Evolutionary conservation across 2,329 filamentous ascomycete genomes (phyloP), one percentile per base, ranked within the genome.

Genomic region (Fusarium palustre): DNA sequence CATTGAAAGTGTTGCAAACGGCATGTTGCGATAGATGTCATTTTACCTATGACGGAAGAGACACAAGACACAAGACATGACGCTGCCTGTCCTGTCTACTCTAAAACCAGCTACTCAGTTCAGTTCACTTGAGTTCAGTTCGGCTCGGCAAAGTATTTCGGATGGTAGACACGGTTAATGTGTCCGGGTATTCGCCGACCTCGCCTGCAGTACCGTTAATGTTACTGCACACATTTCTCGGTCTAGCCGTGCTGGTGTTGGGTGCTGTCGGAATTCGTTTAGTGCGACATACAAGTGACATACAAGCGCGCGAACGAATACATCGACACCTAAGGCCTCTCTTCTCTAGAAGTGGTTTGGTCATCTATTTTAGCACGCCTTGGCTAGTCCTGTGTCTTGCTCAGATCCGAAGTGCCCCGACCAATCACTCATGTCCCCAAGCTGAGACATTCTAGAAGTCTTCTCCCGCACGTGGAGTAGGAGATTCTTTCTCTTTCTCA

Each of bases 381-480:
- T 41, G 39, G 33, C 39, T 66, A 41, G 59, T 60, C 59, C 43
- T 69, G 61, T 67, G 41, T 46, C 59, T 24, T 16, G 15, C 22
- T 39, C 10, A 24, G 20, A 49, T 50, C 61, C 20, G 61, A 50
- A 10, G 34, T 50, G 16, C 52, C 52, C 33, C 39, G 45, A 20
- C 66, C 66, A 69, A 69, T 69, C 48, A 57, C 52, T 28, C 16
- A 9, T 18, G 18, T 33, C 28, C 20, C 28, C 24, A 41, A 28
- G 9, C 41, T 36, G 46, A 47, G 54, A 54, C 65, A 50, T 74
- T 74, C 72, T 70, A 72, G 72, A 74, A 74, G 33, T 39, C 64
- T 74, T 74, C 72, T 74, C 63, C 68, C 64, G 70, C 70, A 57
- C 55, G 28, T 65, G 68, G 70, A 59, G 57, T 58, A 43, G 28